Conservation (phyloP, 1,284 basidiomycete genomes). For the Ganoderma resinaceum region DNA sequence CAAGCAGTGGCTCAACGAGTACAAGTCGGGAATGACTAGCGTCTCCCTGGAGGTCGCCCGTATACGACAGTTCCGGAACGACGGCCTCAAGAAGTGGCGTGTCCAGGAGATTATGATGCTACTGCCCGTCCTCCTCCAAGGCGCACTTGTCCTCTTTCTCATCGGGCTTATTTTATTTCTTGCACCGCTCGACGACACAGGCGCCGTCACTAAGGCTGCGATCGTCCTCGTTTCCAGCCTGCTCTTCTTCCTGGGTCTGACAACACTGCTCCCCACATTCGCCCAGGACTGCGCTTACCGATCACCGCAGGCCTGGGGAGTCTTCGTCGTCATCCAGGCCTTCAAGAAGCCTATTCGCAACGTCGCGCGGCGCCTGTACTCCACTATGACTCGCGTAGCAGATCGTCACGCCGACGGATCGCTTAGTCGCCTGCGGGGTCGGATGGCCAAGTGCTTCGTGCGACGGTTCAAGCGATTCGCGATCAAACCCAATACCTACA, state of each 20-base stretch:
- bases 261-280: slow-evolving; percentile 34
- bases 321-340: slow-evolving; percentile 27
- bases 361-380: slow-evolving; percentile 9
- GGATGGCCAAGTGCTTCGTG: slow-evolving; percentile 17
- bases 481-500: slow-evolving; percentile 28
- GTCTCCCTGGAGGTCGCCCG: slow-evolving; percentile 28
- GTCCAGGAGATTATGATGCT: slow-evolving; percentile 36
- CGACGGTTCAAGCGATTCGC: slow-evolving; percentile 20
- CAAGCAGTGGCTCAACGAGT: slow-evolving; percentile 36
- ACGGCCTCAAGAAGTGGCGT: slow-evolving; percentile 36
- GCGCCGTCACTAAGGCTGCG: slow-evolving; percentile 25
- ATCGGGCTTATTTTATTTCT: slow-evolving; percentile 35
- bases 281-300: slow-evolving; percentile 35
- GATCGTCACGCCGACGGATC: slow-evolving; percentile 17
- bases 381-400: slow-evolving; percentile 10
- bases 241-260: slow-evolving; percentile 29
- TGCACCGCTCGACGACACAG: slow-evolving; percentile 25
- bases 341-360: slow-evolving; percentile 23
- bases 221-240: slow-evolving; percentile 29
- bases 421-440: slow-evolving; percentile 15
- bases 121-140: slow-evolving; percentile 38
- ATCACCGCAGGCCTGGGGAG: slow-evolving; percentile 36
- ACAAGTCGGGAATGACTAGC: slow-evolving; percentile 27
- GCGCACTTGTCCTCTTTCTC: slow-evolving; percentile 36
- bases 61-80: slow-evolving; percentile 37